Evolutionary conservation across 208 protist species (phyloP).

Genomic region (Leishmania braziliensis): DNA sequence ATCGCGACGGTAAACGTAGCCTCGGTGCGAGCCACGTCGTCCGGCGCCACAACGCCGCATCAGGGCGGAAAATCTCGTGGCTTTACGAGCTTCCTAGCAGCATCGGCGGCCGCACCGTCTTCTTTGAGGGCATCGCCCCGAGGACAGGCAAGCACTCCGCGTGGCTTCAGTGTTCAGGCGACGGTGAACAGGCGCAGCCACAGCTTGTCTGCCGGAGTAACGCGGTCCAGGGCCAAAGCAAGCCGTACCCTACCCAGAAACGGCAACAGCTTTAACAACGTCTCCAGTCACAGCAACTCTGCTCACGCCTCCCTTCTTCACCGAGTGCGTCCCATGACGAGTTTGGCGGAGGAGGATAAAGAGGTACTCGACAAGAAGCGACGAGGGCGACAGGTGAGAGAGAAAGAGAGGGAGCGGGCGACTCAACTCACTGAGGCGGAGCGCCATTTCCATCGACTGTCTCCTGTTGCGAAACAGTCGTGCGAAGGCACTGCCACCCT

Average conservation of each 20-base stretch:
- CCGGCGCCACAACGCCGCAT: not conserved
- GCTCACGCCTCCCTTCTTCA: not conserved
- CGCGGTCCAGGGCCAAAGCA: not conserved
- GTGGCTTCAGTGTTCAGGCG: not conserved
- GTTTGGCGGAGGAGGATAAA: conserved; percentile 19
- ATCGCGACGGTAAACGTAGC: not conserved
- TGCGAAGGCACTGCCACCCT: conserved; percentile 11
- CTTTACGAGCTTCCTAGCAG: not conserved
- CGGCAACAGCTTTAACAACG: conserved; percentile 2
- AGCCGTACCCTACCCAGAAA: not conserved
- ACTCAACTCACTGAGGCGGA: conserved; percentile 35
- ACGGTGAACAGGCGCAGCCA: not conserved
- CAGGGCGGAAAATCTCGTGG: not conserved
- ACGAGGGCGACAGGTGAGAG: conserved; percentile 24
- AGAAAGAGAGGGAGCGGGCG: conserved; percentile 30
- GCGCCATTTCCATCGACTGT: conserved; percentile 29
- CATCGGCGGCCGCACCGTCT: not conserved
- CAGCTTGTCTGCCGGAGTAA: conserved; percentile 1
- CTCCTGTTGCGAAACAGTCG: conserved; percentile 16
- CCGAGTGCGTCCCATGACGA: not conserved
- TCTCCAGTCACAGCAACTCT: not conserved
- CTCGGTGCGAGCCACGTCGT: not conserved
- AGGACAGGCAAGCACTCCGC: not conserved
- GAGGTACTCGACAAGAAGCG: conserved; percentile 37
- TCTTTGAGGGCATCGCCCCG: not conserved